Evolutionary conservation across 73 alveolate species (phyloP).

Genomic region (Paramecium sonneborni): DNA sequence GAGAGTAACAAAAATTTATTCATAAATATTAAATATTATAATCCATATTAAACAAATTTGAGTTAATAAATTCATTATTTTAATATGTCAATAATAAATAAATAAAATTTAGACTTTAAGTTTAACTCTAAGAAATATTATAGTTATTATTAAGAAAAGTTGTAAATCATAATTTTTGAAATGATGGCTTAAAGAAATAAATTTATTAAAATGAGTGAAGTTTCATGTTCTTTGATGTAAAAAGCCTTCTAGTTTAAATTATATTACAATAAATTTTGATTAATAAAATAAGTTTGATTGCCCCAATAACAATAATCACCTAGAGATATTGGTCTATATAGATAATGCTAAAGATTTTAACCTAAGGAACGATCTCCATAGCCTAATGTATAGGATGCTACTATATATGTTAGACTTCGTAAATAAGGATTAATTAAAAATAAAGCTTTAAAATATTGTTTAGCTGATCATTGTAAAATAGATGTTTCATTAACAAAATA

Average conservation of each 20-base stretch:
- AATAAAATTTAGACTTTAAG: not conserved
- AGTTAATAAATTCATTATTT: not conserved
- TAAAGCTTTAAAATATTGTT: not conserved
- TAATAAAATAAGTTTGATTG: not conserved
- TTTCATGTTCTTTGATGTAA: not conserved
- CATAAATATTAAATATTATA: constrained; percentile 2
- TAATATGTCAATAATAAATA: not conserved
- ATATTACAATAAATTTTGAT: not conserved
- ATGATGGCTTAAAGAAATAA: not conserved
- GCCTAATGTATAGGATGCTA: constrained; percentile 8
- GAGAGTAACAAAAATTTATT: not conserved
- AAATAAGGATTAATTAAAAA: not conserved
- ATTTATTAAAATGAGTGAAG: not conserved
- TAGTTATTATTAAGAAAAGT: not conserved
- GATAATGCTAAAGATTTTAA: constrained; percentile 29
- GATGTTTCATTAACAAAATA: constrained; percentile 14
- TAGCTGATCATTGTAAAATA: constrained; percentile 27
- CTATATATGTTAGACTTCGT: not conserved
- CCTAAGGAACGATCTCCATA: constrained; percentile 50
- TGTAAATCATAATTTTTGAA: not conserved
- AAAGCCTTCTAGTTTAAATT: not conserved
- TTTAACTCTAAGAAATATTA: not conserved
- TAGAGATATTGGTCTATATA: not conserved
- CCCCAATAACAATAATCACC: not conserved
- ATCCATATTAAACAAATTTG: not conserved